Percentiles rank a stretch among this genome's conserved stretches.
phyloP scores from a whole-genome alignment of 1,139 yeast genomes.

The Ogataea hybrid region DNA sequence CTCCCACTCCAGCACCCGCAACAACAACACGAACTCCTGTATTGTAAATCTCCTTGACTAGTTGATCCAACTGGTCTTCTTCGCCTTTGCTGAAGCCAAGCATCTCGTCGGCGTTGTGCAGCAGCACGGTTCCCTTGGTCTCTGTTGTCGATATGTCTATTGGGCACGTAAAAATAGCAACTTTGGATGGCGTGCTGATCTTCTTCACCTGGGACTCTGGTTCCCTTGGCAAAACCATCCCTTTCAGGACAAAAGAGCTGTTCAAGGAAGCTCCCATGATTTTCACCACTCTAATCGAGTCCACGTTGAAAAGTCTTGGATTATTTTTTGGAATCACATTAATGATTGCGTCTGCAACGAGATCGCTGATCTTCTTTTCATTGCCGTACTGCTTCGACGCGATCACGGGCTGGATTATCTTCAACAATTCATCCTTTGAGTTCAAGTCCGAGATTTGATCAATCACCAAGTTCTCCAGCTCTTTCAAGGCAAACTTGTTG shows the following conservation, averaged over 20 bases:
- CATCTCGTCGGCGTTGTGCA: conserved; percentile 97
- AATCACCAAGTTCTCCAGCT: conserved; percentile 63
- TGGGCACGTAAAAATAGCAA: conserved; percentile 91
- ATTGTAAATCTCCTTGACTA: conserved; percentile 79
- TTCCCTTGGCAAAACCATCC: conserved; percentile 97
- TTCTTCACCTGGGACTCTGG: conserved; percentile 88
- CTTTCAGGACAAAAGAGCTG: conserved; percentile 79
- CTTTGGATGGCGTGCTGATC: conserved; percentile 63
- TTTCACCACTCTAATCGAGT: conserved; percentile 90
- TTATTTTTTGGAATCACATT: conserved; percentile 67
- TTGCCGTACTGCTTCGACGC: conserved; percentile 92
- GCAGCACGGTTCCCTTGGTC: conserved; percentile 93
- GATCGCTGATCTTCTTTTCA: conserved; percentile 70
- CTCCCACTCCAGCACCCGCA: conserved; percentile 94
- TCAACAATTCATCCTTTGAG: conserved; percentile 57
- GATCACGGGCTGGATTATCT: conserved; percentile 82
- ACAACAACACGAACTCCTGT: conserved; percentile 85
- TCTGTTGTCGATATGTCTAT: conserved; percentile 93
- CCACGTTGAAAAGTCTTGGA: conserved; percentile 69
- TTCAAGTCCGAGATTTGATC: conserved; percentile 60
- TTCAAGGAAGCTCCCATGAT: conserved; percentile 88
- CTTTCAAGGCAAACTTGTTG: conserved; percentile 64
- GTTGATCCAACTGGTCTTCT: conserved; percentile 86
- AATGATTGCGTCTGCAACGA: conserved; percentile 86
- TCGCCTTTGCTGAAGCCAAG: conserved; percentile 94